phyloP scores from a whole-genome alignment of 164 flowering plant species.

The Magnolia changhungtana region DNA sequence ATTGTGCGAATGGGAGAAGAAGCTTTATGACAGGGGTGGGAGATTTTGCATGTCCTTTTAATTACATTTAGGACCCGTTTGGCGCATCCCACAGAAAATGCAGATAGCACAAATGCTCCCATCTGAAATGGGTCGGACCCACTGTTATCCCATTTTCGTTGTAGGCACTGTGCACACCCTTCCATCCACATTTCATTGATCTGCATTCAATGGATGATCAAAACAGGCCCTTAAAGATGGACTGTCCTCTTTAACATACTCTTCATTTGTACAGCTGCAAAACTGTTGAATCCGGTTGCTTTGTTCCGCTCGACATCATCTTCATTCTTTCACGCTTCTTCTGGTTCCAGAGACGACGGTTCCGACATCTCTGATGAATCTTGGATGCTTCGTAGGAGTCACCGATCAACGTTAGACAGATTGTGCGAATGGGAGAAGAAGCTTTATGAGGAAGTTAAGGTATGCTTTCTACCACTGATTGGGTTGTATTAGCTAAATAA shows the following conservation, averaged over 20 bases:
- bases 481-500: background rate
- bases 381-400: conserved; percentile 57
- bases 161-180: background rate
- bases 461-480: conserved; percentile 21
- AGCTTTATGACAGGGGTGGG: too few species aligned
- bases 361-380: conserved; percentile 70
- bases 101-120: too few species aligned
- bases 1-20: too few species aligned
- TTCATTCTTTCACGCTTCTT: conserved; percentile 48
- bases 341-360: conserved; percentile 54
- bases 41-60: too few species aligned
- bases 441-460: conserved; percentile 92
- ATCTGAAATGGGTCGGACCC: background rate
- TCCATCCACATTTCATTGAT: too few species aligned
- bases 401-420: conserved; percentile 84
- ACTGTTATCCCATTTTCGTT: background rate
- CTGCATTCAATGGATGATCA: background rate
- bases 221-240: background rate
- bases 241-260: background rate
- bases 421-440: conserved; percentile 96
- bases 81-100: too few species aligned
- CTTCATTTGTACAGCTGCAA: conserved; percentile 48
- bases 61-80: too few species aligned
- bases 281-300: conserved; percentile 89
- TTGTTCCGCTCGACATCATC: conserved; percentile 86